These are phyloP conservation scores for Citrus unshiu DNA, from an alignment of 345 rosid genomes.

Conservation along the genomic window DNA sequence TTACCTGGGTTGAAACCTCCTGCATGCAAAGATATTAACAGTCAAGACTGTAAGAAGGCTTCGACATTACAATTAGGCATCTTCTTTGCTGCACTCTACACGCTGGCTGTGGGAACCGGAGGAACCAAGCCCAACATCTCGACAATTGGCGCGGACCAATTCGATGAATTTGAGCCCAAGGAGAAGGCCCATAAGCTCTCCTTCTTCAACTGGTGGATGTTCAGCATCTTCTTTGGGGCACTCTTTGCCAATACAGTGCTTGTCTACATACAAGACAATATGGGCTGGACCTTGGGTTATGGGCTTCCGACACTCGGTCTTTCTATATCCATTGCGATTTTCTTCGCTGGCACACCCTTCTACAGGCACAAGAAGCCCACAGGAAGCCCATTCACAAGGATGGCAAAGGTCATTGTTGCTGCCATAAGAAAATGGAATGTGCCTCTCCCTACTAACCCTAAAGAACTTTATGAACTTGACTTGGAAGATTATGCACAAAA, in stretches of 20 bases:
- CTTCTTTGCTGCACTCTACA: slow-evolving; percentile 76
- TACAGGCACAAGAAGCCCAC: slow-evolving; percentile 68
- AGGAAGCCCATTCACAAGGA: slow-evolving; percentile 74
- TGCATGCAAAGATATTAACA: slow-evolving; percentile 27
- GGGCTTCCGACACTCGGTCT: slow-evolving; percentile 77
- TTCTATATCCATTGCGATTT: slow-evolving; percentile 46
- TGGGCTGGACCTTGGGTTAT: slow-evolving; percentile 82
- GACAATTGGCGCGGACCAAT: slow-evolving; percentile 89
- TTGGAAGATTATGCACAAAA: slow-evolving; percentile 41
- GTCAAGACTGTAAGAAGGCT: slow-evolving; percentile 47
- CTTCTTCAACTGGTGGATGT: slow-evolving; percentile 99
- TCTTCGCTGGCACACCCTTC: slow-evolving; percentile 64
- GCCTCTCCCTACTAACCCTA: slow-evolving; percentile 37
- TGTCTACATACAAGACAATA: slow-evolving; percentile 85
- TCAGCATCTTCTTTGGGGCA: slow-evolving; percentile 85
- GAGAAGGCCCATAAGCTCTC: slow-evolving; percentile 79
- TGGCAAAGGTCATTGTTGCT: slow-evolving; percentile 74
- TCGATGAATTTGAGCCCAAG: slow-evolving; percentile 71
- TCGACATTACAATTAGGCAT: slow-evolving; percentile 55
- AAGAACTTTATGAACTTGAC: slow-evolving; percentile 56
- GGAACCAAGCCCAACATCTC: slow-evolving; percentile 97
- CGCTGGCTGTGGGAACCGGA: slow-evolving; percentile 70
- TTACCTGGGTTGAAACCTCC: slow-evolving; percentile 66
- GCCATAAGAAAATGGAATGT: slow-evolving; percentile 55
- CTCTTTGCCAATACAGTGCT: slow-evolving; percentile 80